Percentiles rank a stretch among this genome's conserved stretches.
Evolutionary conservation across 2,329 filamentous ascomycete species (phyloP).

Genomic region (Apiospora marii): DNA sequence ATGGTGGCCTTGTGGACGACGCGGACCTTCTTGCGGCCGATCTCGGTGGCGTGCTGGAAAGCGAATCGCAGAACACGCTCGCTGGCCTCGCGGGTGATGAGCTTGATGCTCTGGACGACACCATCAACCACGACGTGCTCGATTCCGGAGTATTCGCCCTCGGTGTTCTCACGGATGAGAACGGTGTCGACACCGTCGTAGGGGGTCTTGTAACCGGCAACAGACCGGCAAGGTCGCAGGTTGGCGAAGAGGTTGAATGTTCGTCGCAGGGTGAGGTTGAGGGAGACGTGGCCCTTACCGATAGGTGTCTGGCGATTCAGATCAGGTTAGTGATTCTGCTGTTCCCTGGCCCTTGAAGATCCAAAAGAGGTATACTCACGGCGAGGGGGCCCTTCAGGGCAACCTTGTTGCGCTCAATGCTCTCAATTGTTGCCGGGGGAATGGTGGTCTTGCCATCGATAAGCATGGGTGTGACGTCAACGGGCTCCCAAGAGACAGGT

Average conservation of each 20-base stretch:
- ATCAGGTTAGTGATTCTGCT: background rate
- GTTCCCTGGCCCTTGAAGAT: background rate
- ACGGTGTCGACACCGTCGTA: slow-evolving; percentile 98
- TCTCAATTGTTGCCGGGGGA: slow-evolving; percentile 89
- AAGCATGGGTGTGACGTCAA: slow-evolving; percentile 92
- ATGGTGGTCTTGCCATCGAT: slow-evolving; percentile 97
- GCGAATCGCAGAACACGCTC: slow-evolving; percentile 97
- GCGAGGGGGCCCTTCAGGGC: slow-evolving; percentile 98
- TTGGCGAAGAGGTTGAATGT: slow-evolving; percentile 99
- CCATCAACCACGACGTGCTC: slow-evolving; percentile 98
- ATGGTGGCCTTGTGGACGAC: slow-evolving; percentile 99
- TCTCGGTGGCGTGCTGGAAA: slow-evolving; percentile 95
- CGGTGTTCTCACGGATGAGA: slow-evolving; percentile 98
- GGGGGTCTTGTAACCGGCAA: slow-evolving; percentile 97
- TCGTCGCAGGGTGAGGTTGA: slow-evolving; percentile 97
- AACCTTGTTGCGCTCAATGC: slow-evolving; percentile 94
- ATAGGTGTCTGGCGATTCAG: slow-evolving; percentile 75
- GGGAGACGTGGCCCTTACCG: slow-evolving; percentile 98
- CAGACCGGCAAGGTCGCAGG: slow-evolving; percentile 95
- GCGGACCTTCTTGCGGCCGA: slow-evolving; percentile 95
- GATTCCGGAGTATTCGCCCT: slow-evolving; percentile 99
- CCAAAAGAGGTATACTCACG: slow-evolving; percentile 58
- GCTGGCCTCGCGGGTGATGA: slow-evolving; percentile 93
- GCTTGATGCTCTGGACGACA: slow-evolving; percentile 99
- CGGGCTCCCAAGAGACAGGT: slow-evolving; percentile 95